Base-by-base conservation (phyloP, 768 basidiomycete genomes). In the Leucogyrophana mollusca region DNA sequence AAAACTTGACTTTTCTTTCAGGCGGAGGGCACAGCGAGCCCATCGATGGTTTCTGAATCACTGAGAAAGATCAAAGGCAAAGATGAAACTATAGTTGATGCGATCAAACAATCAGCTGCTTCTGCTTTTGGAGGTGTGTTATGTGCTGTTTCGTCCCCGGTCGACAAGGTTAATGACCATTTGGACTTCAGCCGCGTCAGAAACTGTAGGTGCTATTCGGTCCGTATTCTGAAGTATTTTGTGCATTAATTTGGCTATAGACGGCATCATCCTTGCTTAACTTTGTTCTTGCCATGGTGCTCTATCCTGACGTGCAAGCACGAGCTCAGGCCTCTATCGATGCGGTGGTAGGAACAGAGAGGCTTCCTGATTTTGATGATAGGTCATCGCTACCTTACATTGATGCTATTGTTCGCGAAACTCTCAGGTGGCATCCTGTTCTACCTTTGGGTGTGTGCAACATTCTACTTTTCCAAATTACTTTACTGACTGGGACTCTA, bases 261-360 rank as follows among this genome's bases (percentile, higher is more conserved):
- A 62, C 62, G 4, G 48, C 54, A 2, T 57, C 61, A 7, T 43
- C 51, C 7, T 49, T 72, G 10, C 53, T 50, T 27, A 60, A 51
- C 4, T 68, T 71, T 43, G 24, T 69, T n/a, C 60, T 66, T 18
- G 64, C 66, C 3, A 71, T 70, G 68, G 53, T 58, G 4, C 54
- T 57, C 13, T 56, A 64, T 45, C 70, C 66, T 2, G 56, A 61
- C 7, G 49, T 57, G 18, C 56, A 62, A 44, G 46, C 18, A 22
- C 59, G 50, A 27, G 68, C 65, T 2, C 68, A 65, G 34, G 47
- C 42, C 11, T 49, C 57, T 27, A 55, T 71, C n/a, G 64, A 70
- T 51, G n/a, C 20, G 2, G 46, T 55, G 14, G 42, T 65, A 7
- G 59, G 57, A 21, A 32, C 49, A 4, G 50, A 51, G 14, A 57